Evolutionary conservation across 176 grass and related monocot species (phyloP).

Genomic region (Neostapfia colusana): DNA sequence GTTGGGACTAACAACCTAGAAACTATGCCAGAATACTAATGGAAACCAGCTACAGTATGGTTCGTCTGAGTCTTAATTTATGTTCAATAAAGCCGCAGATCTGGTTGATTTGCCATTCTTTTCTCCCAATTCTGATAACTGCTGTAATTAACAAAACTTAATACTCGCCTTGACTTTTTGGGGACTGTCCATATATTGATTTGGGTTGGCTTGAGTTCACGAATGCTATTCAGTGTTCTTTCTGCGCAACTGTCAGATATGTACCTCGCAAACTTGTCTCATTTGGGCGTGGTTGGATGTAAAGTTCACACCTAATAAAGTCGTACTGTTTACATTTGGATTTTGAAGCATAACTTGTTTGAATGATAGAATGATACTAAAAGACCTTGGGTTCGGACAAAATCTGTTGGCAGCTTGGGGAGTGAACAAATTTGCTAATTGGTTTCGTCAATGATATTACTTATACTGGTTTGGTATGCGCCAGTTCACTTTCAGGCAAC

Average conservation of each 20-base stretch:
- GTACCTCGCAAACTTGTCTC: background rate
- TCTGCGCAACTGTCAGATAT: background rate
- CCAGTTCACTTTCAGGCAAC: background rate
- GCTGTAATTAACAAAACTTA: background rate
- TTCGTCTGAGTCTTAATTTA: slow-evolving; percentile 21
- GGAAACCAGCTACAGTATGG: background rate
- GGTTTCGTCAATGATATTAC: too few species aligned
- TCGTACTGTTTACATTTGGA: background rate
- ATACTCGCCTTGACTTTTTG: background rate
- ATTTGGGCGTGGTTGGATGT: background rate
- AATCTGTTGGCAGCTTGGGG: background rate
- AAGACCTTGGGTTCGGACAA: background rate
- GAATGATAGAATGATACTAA: too few species aligned
- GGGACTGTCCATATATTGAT: background rate
- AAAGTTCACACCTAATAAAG: background rate
- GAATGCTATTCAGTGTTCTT: background rate
- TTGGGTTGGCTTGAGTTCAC: slow-evolving; percentile 5
- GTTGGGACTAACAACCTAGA: slow-evolving; percentile 16
- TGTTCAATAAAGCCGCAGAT: slow-evolving; percentile 41
- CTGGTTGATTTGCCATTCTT: slow-evolving; percentile 15
- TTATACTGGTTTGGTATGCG: too few species aligned
- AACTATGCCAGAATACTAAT: slow-evolving; percentile 6
- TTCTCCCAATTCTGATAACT: background rate
- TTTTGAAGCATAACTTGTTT: background rate
- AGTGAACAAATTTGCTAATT: background rate